Evolutionary conservation across 108 stramenopile species (phyloP).

Genomic region (Pseudonitzschia multiseries): DNA sequence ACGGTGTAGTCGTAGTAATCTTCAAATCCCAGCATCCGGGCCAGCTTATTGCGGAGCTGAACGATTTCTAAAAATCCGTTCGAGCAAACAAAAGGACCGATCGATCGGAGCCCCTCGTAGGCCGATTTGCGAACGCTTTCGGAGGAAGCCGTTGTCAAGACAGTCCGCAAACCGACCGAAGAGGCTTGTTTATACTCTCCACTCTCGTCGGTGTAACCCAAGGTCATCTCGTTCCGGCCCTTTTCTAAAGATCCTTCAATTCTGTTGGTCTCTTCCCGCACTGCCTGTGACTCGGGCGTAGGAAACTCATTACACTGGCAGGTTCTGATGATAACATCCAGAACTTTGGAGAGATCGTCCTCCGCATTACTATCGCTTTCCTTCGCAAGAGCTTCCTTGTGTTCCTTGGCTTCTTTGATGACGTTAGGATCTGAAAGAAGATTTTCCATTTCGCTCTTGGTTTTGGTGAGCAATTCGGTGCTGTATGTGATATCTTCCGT

Average conservation of each 20-base stretch:
- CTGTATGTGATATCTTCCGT: conserved; percentile 38
- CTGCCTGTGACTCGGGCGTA: conserved; percentile 42
- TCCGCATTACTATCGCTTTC: neutral
- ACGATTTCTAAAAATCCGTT: conserved; percentile 75
- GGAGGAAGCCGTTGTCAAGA: conserved; percentile 47
- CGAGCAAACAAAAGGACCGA: conserved; percentile 66
- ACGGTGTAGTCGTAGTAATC: conserved; percentile 81
- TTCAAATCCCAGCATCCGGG: conserved; percentile 46
- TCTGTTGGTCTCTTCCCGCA: conserved; percentile 50
- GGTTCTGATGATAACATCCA: conserved; percentile 53
- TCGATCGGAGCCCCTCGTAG: conserved; percentile 64
- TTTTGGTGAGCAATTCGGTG: conserved; percentile 49
- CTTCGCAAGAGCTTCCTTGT: conserved; percentile 27
- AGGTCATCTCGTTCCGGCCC: conserved; percentile 49
- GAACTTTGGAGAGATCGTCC: conserved; percentile 40
- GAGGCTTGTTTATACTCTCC: conserved; percentile 58
- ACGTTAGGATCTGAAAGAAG: conserved; percentile 50
- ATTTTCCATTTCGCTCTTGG: conserved; percentile 71
- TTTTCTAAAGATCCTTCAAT: conserved; percentile 61
- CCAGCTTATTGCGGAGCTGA: conserved; percentile 60
- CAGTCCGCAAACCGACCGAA: conserved; percentile 60
- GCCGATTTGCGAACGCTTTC: conserved; percentile 57
- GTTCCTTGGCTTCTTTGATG: conserved; percentile 39
- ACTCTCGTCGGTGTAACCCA: conserved; percentile 11
- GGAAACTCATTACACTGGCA: conserved; percentile 60